Evolutionary conservation across 305 asterid genomes (phyloP), one percentile per base, ranked within the genome.

Genomic region (Solanum hybrid): DNA sequence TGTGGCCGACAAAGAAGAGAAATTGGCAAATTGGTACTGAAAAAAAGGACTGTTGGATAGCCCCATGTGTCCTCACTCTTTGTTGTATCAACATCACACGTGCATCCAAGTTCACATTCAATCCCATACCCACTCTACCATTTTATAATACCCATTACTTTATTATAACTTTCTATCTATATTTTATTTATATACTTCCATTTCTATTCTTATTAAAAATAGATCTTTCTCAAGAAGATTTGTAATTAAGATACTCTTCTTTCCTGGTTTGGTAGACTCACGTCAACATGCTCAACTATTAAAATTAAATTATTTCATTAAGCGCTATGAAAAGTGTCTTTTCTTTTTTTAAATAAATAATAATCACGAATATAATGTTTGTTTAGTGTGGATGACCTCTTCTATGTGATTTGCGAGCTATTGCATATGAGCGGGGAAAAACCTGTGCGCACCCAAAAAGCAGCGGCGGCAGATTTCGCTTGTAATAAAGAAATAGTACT

Each of bases 81-180:
- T 84, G 75, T 84, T 45, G 19, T 31, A 29, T 84, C 87, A 84
- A 51, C 73, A 84, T 84, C 87, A 84, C 87, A 45, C 87, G 87
- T 84, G 87, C 87, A 51, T 84, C 73, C 73, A 45, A 84, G 42
- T 84, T 29, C 69, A 45, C 71, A 82, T 42, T 82, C 15, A 82
- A 45, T 34, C 73, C 15, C 13, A 79, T 64, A 88, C 87, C 90
- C 80, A 26, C 69, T 37, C 36, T 79, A 51, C 51, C 69, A 56
- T 56, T 26, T 78, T 38, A 34, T 76, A 76, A 88, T 77, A 24
- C 38, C 86, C 86, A 81, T 81, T 40, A 40, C 86, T 81, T 26
- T 78, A 78, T 40, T 14, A 34, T 80, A n/a, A 38, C 34, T 80
- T 80, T 40, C 26, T 35, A 42, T 14, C 37, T 81, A 40, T 81